Evolutionary conservation across 139 green algal genomes (phyloP).

Genomic region (Closterium sp.): DNA sequence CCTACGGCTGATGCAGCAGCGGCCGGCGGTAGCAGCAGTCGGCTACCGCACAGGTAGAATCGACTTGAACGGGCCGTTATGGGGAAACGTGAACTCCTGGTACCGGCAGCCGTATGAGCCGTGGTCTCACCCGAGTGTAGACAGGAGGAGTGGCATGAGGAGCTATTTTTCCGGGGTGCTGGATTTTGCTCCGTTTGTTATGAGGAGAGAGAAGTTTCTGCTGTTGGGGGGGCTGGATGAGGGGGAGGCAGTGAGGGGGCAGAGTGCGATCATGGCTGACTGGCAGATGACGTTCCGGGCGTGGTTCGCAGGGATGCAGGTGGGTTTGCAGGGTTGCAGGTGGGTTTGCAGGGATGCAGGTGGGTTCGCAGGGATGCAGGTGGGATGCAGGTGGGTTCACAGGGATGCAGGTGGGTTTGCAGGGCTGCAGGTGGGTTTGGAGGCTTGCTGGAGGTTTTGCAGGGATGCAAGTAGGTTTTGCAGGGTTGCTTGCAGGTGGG

Average conservation of each 20-base stretch:
- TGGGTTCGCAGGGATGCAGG: neutral
- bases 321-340: neutral
- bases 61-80: neutral
- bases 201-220: neutral
- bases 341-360: neutral
- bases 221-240: neutral
- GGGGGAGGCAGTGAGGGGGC: neutral
- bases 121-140: neutral
- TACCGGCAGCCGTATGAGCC: neutral
- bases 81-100: neutral
- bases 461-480: neutral
- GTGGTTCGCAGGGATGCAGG: neutral
- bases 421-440: neutral
- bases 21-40: neutral
- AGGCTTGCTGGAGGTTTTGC: neutral
- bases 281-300: neutral
- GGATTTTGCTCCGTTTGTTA: conserved; percentile 1
- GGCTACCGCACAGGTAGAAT: neutral
- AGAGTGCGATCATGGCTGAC: neutral
- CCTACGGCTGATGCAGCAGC: neutral
- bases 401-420: neutral
- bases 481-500: neutral
- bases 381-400: too few species aligned
- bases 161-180: neutral
- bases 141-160: neutral